phyloP scores from a whole-genome alignment of 1,139 yeast genomes.

The Yarrowia galli region DNA sequence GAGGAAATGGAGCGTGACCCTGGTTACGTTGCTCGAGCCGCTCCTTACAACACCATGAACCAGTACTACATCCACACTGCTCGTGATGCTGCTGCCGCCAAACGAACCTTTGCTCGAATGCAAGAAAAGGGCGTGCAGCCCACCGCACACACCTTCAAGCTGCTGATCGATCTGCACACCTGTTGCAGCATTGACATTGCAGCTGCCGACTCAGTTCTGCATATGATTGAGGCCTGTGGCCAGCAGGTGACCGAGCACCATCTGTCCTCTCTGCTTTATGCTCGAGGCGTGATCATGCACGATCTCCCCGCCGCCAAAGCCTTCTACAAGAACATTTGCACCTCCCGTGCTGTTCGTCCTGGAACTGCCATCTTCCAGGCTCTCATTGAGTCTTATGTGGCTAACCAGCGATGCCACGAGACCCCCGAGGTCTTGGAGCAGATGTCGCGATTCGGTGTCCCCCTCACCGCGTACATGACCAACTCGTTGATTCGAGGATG shows the following conservation, averaged over 20 bases:
- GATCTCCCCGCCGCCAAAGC: slow-evolving; percentile 51
- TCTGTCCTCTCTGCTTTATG: slow-evolving; percentile 53
- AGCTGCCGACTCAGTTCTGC: slow-evolving; percentile 52
- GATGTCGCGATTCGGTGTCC: slow-evolving; percentile 51
- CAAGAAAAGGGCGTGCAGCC: slow-evolving; percentile 48
- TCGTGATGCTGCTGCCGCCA: slow-evolving; percentile 50
- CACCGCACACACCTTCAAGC: slow-evolving; percentile 53
- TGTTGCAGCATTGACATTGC: slow-evolving; percentile 50
- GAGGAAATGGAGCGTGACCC: slow-evolving; percentile 51
- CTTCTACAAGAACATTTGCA: slow-evolving; percentile 49
- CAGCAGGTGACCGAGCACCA: slow-evolving; percentile 50
- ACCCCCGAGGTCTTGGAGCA: slow-evolving; percentile 50
- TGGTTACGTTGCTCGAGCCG: slow-evolving; percentile 49
- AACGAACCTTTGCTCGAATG: slow-evolving; percentile 49
- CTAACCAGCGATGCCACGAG: slow-evolving; percentile 48
- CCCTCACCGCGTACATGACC: slow-evolving; percentile 52
- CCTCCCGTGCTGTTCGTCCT: slow-evolving; percentile 49
- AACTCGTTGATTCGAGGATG: slow-evolving; percentile 53
- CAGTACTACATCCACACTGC: slow-evolving; percentile 52
- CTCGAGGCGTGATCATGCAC: slow-evolving; percentile 52
- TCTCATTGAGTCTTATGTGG: slow-evolving; percentile 52
- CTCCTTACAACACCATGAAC: slow-evolving; percentile 54
- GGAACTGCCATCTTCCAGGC: slow-evolving; percentile 54
- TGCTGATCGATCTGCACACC: slow-evolving; percentile 53
- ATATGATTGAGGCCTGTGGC: slow-evolving; percentile 48